Base-by-base conservation (phyloP, 257 asterid genomes). In the Cruciata laevipes region DNA sequence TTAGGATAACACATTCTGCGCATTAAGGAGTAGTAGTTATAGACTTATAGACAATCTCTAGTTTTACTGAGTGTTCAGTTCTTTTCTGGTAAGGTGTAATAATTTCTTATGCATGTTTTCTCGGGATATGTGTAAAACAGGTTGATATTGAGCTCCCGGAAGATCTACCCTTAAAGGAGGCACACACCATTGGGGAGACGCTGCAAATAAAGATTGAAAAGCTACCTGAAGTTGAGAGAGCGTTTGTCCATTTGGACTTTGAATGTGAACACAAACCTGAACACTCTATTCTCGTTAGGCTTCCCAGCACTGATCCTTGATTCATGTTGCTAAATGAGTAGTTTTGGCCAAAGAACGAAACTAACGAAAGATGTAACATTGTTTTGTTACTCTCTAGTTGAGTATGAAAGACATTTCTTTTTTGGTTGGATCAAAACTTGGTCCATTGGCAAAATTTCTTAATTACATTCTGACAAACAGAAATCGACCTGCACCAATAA, bases 201-300 rank as follows among this genome's bases (percentile, higher is more conserved):
- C 79, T 92, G 23, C 98, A 92, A 74, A 83, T 84, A 67, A 92
- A 92, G 73, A 66, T 92, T 16, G 98, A 92, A 76, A 82, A 86
- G 75, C 96, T 92, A n/a, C 60, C 85, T 20, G 96, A 92, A 68
- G 98, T 92, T 5, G 97, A 92, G 51, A 81, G 98, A 68, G 96
- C 98, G 18, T 92, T 92, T 42, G 97, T 92, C 65, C 98, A 92
- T 72, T 74, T 87, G 30, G 98, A 89, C 71, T 81, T 74, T 18
- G 98, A 92, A 80, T 89, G 96, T 27, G 83, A 83, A 5, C 98
- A 92, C 83, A 89, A 87, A 71, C 97, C 97, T 9, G 97, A 89
- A 80, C 97, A 92, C 75, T 79, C 89, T 47, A 81, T 92, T 33
- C 87, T 92, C 42, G 83, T 85, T 68, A 79, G 89, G 73, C 83